phyloP scores from a whole-genome alignment of 2,329 filamentous ascomycete genomes.

The Pyrenochaeta sp. region DNA sequence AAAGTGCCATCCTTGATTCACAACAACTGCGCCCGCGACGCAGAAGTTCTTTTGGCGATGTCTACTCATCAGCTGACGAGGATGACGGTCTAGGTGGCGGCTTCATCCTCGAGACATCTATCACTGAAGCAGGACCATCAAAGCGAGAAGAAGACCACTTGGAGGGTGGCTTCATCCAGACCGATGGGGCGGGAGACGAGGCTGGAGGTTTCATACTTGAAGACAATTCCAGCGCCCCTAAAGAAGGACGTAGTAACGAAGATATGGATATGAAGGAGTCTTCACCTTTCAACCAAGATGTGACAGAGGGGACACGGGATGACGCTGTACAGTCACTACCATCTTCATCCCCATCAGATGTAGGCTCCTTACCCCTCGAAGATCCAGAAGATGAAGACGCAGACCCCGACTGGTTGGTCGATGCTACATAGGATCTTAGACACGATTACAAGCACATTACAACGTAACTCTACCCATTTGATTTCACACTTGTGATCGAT shows the following conservation, averaged over 20 bases:
- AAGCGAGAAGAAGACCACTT: neutral
- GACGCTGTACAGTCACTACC: constrained; percentile 3
- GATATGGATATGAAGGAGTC: neutral
- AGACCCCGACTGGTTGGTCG: constrained; percentile 68
- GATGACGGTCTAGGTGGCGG: constrained; percentile 21
- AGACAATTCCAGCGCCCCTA: neutral
- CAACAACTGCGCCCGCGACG: constrained; percentile 37
- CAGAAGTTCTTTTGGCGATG: constrained; percentile 32
- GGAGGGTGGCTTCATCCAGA: constrained; percentile 52
- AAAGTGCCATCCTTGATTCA: constrained; percentile 37
- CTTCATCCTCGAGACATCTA: constrained; percentile 26
- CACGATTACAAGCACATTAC: neutral
- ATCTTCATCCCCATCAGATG: constrained; percentile 46
- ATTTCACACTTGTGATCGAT: neutral
- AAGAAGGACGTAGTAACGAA: neutral
- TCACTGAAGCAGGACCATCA: constrained; percentile 2
- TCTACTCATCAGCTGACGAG: constrained; percentile 36
- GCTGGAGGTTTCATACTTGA: constrained; percentile 26
- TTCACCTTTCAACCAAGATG: neutral
- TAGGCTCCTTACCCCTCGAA: constrained; percentile 64
- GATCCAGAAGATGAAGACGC: constrained; percentile 73
- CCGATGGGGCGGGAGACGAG: constrained; percentile 32
- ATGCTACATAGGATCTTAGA: constrained; percentile 31
- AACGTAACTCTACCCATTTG: neutral
- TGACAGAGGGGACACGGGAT: constrained; percentile 2